A percentile compares a stretch with the other conserved stretches of the same genome.
Conservation (phyloP, 352 stramenopile species). For the Pseudoperonospora humuli region DNA sequence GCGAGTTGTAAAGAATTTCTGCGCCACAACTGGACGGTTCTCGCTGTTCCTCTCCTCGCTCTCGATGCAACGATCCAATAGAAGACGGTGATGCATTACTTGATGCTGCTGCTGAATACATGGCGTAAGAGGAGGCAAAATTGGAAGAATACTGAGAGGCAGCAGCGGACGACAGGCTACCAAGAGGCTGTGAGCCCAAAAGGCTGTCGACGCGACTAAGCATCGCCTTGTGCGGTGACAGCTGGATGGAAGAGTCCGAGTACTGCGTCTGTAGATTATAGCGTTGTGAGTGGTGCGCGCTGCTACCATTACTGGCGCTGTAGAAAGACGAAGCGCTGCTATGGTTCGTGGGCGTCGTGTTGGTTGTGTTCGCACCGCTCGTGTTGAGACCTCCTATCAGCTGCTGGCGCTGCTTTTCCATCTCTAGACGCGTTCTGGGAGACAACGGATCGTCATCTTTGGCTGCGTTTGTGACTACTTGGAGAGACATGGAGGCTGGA, state of each 20-base stretch:
- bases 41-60: conserved; percentile 31
- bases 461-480: conserved; percentile 2
- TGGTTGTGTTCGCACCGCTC: conserved; percentile 20
- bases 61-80: conserved; percentile 12
- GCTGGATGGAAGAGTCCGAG: conserved; percentile 9
- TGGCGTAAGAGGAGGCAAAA: conserved; percentile 7
- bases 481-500: conserved; percentile 4
- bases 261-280: conserved; percentile 5
- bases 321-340: conserved; percentile 23
- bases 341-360: conserved; percentile 22
- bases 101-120: conserved; percentile 3
- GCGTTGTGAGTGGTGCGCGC: background rate
- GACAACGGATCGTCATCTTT: conserved; percentile 38
- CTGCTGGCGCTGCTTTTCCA: conserved; percentile 37
- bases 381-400: conserved; percentile 16
- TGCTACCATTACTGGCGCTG: conserved; percentile 13
- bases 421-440: conserved; percentile 35
- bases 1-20: conserved; percentile 66
- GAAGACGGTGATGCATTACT: conserved; percentile 17
- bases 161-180: conserved; percentile 2
- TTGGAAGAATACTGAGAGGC: conserved; percentile 16
- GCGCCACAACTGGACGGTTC: conserved; percentile 59
- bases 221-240: conserved; percentile 60
- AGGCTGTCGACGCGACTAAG: conserved; percentile 52
- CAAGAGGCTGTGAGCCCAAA: conserved; percentile 20